Evolutionary conservation across 108 stramenopile genomes (phyloP).

Genomic region (Discostella pseudostelligera): DNA sequence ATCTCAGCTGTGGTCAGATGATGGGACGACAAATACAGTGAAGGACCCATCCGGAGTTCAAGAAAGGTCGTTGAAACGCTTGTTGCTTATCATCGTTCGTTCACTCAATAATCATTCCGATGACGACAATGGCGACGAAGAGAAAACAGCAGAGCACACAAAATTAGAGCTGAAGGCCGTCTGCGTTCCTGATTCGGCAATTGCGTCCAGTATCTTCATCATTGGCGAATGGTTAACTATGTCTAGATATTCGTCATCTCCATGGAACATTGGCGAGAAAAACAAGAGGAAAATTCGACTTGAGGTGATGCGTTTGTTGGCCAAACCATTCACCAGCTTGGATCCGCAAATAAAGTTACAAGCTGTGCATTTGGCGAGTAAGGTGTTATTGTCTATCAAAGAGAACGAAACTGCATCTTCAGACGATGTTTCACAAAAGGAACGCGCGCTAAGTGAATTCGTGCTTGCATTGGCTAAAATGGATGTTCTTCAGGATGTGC

Average conservation of each 20-base stretch:
- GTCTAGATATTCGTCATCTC: conserved; percentile 11
- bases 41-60: conserved; percentile 72
- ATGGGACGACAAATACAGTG: conserved; percentile 23
- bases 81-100: conserved; percentile 72
- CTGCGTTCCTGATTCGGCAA: conserved; percentile 53
- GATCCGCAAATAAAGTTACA: conserved; percentile 84
- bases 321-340: conserved; percentile 67
- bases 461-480: conserved; percentile 92
- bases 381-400: conserved; percentile 56
- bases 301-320: conserved; percentile 87
- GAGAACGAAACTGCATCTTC: conserved; percentile 19
- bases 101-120: conserved; percentile 40
- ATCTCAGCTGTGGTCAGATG: conserved; percentile 63
- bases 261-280: conserved; percentile 25
- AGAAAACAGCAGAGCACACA: conserved; percentile 25
- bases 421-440: conserved; percentile 8
- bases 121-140: conserved; percentile 41
- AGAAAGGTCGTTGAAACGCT: conserved; percentile 53
- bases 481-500: conserved; percentile 91
- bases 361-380: conserved; percentile 90
- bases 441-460: conserved; percentile 74
- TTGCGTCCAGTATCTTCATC: conserved; percentile 72
- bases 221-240: conserved; percentile 71
- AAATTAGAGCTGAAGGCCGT: conserved; percentile 36
- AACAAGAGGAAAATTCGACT: conserved; percentile 51